A percentile compares a stretch with the other conserved stretches of the same genome.
phyloP scores from a whole-genome alignment of 257 asterid genomes.

The Nicotiana tabacum region DNA sequence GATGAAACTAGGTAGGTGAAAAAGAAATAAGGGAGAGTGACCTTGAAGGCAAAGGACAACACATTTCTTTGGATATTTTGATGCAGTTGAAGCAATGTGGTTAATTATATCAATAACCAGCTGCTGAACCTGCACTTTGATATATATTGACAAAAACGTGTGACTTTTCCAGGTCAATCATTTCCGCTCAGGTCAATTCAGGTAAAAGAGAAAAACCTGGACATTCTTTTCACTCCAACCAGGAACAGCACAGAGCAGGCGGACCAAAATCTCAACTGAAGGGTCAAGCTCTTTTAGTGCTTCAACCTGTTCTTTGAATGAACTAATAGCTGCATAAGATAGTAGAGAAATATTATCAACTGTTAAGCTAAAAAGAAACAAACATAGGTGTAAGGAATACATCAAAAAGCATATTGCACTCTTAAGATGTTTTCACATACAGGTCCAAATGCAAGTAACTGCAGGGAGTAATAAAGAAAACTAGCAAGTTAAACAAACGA shows the following conservation, averaged over 20 bases:
- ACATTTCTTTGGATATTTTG: conserved; percentile 88
- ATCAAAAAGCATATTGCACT: neutral
- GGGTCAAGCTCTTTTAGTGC: conserved; percentile 50
- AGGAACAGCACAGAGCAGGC: conserved; percentile 84
- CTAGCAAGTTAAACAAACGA: neutral
- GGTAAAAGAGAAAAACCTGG: conserved; percentile 53
- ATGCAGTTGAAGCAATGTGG: conserved; percentile 71
- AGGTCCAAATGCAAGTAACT: neutral
- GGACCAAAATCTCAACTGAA: conserved; percentile 81
- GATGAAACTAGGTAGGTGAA: neutral
- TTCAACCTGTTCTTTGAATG: conserved; percentile 90
- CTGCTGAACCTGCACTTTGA: conserved; percentile 81
- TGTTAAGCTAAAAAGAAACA: neutral
- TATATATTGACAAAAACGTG: neutral
- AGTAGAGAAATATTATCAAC: neutral
- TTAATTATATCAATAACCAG: conserved; percentile 71
- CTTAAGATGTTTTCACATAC: neutral
- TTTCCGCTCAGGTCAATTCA: neutral
- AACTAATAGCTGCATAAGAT: conserved; percentile 68
- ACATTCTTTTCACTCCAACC: conserved; percentile 99
- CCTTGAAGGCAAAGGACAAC: conserved; percentile 86
- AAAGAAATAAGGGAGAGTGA: conserved; percentile 19
- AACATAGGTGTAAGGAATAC: neutral
- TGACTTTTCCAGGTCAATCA: conserved; percentile 4
- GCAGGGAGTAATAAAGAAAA: neutral